phyloP scores from a whole-genome alignment of 1,139 yeast species.

The Maudiozyma humilis region DNA sequence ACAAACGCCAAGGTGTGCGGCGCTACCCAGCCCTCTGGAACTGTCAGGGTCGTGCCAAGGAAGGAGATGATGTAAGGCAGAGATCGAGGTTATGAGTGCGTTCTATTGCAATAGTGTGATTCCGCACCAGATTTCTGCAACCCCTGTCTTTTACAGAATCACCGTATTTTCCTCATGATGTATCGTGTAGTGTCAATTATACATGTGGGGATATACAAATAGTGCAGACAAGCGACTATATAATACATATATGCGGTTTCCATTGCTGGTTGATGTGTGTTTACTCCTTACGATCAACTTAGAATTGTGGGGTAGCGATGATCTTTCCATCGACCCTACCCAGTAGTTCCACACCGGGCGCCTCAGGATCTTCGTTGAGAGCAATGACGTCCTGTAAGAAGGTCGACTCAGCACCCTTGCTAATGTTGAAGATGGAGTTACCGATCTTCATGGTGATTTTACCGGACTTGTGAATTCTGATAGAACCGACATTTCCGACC shows the following conservation, averaged over 20 bases:
- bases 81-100: no score
- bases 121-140: no score
- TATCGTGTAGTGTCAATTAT: background rate
- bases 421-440: constrained; percentile 56
- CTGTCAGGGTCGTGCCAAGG: no score
- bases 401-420: constrained; percentile 64
- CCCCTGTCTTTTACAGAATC: no score
- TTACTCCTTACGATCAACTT: background rate
- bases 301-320: constrained; percentile 35
- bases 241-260: background rate
- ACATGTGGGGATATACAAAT: background rate
- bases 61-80: no score
- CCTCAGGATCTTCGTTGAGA: constrained; percentile 43
- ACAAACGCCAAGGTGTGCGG: no score
- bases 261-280: background rate
- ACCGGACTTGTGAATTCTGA: constrained; percentile 77
- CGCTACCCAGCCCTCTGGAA: no score
- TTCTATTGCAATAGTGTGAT: no score
- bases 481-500: constrained; percentile 59
- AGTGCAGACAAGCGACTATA: background rate
- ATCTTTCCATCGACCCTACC: constrained; percentile 48
- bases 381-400: constrained; percentile 69
- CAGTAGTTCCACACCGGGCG: constrained; percentile 41
- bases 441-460: constrained; percentile 69
- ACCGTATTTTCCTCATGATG: no score